A percentile compares a stretch with the other conserved stretches of the same genome.
Conservation (phyloP, 2,329 filamentous ascomycete species). For the Ceratocystis diversiconidia region DNA sequence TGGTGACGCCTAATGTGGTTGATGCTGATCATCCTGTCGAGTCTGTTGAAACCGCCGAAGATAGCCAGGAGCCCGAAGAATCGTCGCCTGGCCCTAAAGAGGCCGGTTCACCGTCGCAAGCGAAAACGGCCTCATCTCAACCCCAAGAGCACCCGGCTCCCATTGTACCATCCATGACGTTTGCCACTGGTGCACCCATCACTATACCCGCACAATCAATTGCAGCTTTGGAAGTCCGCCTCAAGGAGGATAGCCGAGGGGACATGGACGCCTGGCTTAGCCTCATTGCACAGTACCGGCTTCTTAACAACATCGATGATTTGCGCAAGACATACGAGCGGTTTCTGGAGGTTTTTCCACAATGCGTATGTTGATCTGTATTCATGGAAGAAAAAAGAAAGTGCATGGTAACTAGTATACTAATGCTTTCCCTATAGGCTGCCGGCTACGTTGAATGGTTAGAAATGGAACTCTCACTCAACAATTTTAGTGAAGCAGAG, state of each 20-base stretch:
- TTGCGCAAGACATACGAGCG: conserved; percentile 68
- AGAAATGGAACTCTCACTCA: conserved; percentile 75
- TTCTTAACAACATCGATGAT: conserved; percentile 68
- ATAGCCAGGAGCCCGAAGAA: conserved; percentile 9
- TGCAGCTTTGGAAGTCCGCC: conserved; percentile 73
- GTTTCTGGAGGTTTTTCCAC: conserved; percentile 78
- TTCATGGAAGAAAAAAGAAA: conserved; percentile 18
- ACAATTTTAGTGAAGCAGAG: conserved; percentile 69
- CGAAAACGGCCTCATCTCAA: not conserved
- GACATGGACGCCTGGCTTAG: conserved; percentile 85
- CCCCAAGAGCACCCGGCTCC: not conserved
- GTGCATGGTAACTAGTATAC: not conserved
- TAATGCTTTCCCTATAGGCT: conserved; percentile 43
- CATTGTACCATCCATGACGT: conserved; percentile 6
- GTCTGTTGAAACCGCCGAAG: not conserved
- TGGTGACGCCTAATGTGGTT: not conserved
- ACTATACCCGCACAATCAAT: conserved; percentile 32
- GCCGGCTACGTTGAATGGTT: conserved; percentile 84
- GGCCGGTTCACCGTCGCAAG: not conserved
- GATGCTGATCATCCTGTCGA: conserved; percentile 1
- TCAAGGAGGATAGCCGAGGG: conserved; percentile 82
- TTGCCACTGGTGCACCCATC: not conserved
- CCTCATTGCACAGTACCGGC: conserved; percentile 72
- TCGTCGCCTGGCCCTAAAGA: not conserved
- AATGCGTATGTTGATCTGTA: conserved; percentile 54